Evolutionary conservation across 768 basidiomycete species (phyloP).

Genomic region (Naganishia vishniacii): DNA sequence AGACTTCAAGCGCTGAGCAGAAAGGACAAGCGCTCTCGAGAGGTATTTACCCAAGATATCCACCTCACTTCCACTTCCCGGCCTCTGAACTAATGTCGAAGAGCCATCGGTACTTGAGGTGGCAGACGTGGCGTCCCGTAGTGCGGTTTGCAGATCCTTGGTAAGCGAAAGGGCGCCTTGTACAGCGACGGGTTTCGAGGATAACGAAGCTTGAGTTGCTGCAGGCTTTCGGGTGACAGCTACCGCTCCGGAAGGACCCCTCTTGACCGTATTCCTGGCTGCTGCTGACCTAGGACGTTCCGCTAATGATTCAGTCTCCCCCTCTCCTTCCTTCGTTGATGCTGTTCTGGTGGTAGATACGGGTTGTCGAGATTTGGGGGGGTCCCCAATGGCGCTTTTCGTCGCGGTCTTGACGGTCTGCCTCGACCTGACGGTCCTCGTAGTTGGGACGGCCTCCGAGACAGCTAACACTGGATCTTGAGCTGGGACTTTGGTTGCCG

Average conservation of each 20-base stretch:
- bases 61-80: background rate
- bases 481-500: background rate
- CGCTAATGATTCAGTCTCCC: background rate
- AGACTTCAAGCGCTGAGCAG: background rate
- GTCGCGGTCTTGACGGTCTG: background rate
- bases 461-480: background rate
- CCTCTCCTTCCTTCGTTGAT: background rate
- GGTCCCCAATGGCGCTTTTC: background rate
- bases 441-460: background rate
- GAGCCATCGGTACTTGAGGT: background rate
- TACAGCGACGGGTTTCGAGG: background rate
- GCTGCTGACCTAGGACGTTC: too few species aligned
- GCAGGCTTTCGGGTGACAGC: background rate
- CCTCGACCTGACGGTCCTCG: background rate
- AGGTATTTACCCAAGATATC: constrained; percentile 12
- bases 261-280: too few species aligned
- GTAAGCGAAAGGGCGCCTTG: constrained; percentile 14
- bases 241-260: background rate
- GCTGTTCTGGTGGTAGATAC: background rate
- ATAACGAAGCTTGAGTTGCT: background rate
- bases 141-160: constrained; percentile 8
- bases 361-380: background rate
- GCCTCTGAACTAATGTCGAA: too few species aligned
- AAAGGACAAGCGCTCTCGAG: background rate
- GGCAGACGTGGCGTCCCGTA: background rate